Evolutionary conservation across 768 basidiomycete genomes (phyloP).

Genomic region (Pleurotus eryngii): DNA sequence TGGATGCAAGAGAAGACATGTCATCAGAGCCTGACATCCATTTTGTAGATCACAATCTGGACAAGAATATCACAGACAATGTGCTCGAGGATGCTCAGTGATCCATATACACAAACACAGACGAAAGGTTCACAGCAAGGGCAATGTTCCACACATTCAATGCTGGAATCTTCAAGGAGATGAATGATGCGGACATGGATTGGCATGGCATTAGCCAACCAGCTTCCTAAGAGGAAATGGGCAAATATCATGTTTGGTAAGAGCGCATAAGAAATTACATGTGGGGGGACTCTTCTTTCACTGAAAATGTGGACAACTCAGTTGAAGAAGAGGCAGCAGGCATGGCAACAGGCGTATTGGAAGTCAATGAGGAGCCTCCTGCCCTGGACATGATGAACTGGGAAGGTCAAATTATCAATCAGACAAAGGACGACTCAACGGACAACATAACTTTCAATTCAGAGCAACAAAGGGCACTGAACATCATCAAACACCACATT

Average conservation of each 20-base stretch:
- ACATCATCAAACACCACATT: constrained; percentile 20
- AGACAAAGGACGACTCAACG: no score
- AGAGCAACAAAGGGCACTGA: constrained; percentile 29
- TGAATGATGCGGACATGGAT: not conserved
- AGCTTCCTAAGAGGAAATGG: not conserved
- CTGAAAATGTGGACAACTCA: no score
- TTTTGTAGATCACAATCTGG: no score
- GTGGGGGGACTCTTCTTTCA: not conserved
- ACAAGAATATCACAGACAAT: not conserved
- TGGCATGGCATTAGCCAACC: not conserved
- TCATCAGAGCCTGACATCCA: no score
- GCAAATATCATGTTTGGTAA: not conserved
- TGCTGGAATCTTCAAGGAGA: not conserved
- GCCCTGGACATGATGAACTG: not conserved
- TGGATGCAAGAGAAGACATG: no score
- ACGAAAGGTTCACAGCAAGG: not conserved
- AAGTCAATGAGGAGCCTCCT: no score
- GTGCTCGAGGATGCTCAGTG: not conserved
- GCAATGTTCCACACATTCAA: not conserved
- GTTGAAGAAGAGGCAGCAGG: no score
- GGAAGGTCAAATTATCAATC: no score
- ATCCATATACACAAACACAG: not conserved
- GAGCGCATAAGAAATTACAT: not conserved
- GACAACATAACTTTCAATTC: constrained; percentile 8
- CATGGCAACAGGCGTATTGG: no score